Evolutionary conservation across 768 basidiomycete genomes (phyloP).

Genomic region (Tephrocybe sp.): DNA sequence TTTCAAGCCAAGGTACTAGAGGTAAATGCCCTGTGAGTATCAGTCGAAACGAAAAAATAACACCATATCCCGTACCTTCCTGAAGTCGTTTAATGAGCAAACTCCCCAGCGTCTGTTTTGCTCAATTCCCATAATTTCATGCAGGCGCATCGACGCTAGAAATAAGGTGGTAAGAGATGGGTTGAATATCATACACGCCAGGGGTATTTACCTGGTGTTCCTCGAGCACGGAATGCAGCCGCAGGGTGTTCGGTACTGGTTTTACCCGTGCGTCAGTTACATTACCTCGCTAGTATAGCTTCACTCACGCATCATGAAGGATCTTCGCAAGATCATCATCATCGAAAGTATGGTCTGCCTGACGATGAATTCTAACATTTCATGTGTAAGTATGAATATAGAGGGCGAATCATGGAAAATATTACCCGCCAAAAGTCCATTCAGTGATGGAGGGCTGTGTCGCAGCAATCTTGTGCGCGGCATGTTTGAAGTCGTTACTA

Average conservation of each 20-base stretch:
- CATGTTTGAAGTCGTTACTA: conserved; percentile 50
- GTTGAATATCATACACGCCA: neutral
- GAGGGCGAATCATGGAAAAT: neutral
- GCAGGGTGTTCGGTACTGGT: conserved; percentile 72
- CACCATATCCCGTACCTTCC: conserved; percentile 45
- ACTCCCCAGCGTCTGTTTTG: conserved; percentile 77
- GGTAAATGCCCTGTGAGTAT: neutral
- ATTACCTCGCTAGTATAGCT: neutral
- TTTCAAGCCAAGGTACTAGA: conserved; percentile 73
- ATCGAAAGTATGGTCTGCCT: conserved; percentile 59
- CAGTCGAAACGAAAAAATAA: neutral
- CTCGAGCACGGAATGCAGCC: conserved; percentile 71
- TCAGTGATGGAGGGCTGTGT: conserved; percentile 47
- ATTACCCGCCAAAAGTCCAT: conserved; percentile 68
- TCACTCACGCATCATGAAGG: conserved; percentile 63
- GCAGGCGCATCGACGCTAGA: conserved; percentile 63
- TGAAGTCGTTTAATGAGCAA: conserved; percentile 83
- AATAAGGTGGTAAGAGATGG: neutral
- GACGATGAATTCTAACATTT: conserved; percentile 58
- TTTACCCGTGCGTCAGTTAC: conserved; percentile 5
- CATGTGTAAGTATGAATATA: neutral
- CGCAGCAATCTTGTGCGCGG: conserved; percentile 36
- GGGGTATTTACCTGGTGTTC: conserved; percentile 53
- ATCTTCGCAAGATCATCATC: conserved; percentile 70
- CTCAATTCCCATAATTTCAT: conserved; percentile 86